A percentile compares a stretch with the other conserved stretches of the same genome.
These are phyloP conservation scores for Rhizopogon rudus DNA, from an alignment of 768 basidiomycete genomes.

Conservation along the genomic window DNA sequence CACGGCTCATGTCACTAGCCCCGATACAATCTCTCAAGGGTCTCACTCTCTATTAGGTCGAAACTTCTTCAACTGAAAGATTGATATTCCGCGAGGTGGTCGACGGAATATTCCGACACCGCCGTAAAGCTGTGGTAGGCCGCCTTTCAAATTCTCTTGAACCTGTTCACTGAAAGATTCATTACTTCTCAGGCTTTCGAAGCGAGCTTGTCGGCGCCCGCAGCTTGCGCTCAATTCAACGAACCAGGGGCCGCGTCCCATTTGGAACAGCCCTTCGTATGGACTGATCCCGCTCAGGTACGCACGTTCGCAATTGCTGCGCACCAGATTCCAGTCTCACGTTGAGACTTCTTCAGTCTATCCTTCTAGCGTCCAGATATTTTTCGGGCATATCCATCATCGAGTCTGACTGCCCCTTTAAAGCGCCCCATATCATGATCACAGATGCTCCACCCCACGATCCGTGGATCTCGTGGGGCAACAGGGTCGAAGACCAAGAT, in stretches of 20 bases:
- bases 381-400: slow-evolving; percentile 33
- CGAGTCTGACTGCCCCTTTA: slow-evolving; percentile 39
- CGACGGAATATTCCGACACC: slow-evolving; percentile 31
- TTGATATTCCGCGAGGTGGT: slow-evolving; percentile 28
- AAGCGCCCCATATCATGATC: slow-evolving; percentile 43
- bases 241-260: slow-evolving; percentile 20
- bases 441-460: slow-evolving; percentile 33
- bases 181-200: slow-evolving; percentile 31
- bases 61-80: slow-evolving; percentile 23
- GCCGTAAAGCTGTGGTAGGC: slow-evolving; percentile 36
- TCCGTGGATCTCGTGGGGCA: slow-evolving; percentile 33
- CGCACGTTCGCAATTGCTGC: slow-evolving; percentile 5
- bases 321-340: not conserved
- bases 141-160: slow-evolving; percentile 2
- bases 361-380: slow-evolving; percentile 22
- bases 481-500: slow-evolving; percentile 14
- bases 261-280: slow-evolving; percentile 38
- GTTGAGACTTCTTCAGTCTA: slow-evolving; percentile 20
- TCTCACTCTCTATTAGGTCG: slow-evolving; percentile 11
- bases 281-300: slow-evolving; percentile 52
- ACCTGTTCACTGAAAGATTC: not conserved
- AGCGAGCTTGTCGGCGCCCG: slow-evolving; percentile 32
- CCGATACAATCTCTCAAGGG: not conserved
- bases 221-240: slow-evolving; percentile 37
- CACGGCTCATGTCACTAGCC: not conserved